Conservation (phyloP, 2,329 filamentous ascomycete species). For the Colletotrichum musae region DNA sequence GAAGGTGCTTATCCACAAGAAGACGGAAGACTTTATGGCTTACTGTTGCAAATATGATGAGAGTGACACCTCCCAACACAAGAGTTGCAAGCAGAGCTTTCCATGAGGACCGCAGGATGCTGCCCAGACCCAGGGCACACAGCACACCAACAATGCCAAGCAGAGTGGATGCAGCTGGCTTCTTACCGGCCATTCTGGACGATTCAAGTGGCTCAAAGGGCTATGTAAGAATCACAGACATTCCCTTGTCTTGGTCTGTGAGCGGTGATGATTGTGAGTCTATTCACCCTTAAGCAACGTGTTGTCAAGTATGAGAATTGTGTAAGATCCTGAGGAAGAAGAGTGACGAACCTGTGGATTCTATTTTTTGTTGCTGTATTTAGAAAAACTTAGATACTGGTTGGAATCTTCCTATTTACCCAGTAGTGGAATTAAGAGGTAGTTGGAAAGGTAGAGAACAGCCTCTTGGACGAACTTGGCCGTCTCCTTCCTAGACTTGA, state of each 20-base stretch:
- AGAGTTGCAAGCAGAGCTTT: constrained; percentile 19
- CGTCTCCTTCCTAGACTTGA: too few species aligned
- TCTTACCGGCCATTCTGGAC: constrained; percentile 13
- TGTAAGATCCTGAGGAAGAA: neutral
- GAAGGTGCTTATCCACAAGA: neutral
- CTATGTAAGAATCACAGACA: neutral
- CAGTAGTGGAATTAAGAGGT: too few species aligned
- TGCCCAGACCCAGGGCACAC: constrained; percentile 26
- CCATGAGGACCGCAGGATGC: constrained; percentile 33
- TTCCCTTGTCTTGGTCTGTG: neutral
- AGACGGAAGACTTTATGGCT: constrained; percentile 2
- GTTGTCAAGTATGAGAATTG: constrained; percentile 3
- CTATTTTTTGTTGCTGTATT: too few species aligned
- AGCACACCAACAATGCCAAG: constrained; percentile 27
- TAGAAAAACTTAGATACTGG: too few species aligned
- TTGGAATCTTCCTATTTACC: too few species aligned
- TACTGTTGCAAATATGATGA: constrained; percentile 51
- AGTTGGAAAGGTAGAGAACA: too few species aligned
- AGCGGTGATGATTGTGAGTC: neutral
- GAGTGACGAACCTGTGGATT: too few species aligned
- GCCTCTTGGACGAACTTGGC: too few species aligned
- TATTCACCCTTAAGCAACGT: constrained; percentile 12
- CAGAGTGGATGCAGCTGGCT: constrained; percentile 28
- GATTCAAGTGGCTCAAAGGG: too few species aligned
- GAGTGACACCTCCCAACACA: constrained; percentile 1